These are phyloP conservation scores for Porogramme epimiltina DNA, from an alignment of 1,284 basidiomycete species.

Conservation along the genomic window DNA sequence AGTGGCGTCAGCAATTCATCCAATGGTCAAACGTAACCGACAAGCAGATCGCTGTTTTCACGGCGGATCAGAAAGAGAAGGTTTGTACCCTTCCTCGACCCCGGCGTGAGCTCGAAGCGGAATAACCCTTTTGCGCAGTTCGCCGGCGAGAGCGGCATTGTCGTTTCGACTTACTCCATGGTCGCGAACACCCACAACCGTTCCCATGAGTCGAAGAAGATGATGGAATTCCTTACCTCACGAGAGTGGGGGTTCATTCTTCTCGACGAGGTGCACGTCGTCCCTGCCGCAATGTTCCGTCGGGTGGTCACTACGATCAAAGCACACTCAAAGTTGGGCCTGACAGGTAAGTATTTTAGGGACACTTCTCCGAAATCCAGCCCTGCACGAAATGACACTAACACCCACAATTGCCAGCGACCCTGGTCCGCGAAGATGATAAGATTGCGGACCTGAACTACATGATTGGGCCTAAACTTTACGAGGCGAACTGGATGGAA, in stretches of 20 bases:
- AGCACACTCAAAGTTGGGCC: conserved; percentile 94
- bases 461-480: conserved; percentile 98
- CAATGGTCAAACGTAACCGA: conserved; percentile 97
- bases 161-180: conserved; percentile 98
- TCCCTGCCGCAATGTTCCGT: conserved; percentile 96
- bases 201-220: conserved; percentile 95
- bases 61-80: conserved; percentile 95
- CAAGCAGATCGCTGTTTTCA: conserved; percentile 93
- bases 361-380: no score
- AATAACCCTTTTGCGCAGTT: conserved; percentile 55
- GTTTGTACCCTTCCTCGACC: conserved; percentile 40
- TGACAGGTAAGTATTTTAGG: conserved; percentile 71
- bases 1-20: conserved; percentile 97
- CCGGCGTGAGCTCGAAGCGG: neutral
- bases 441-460: conserved; percentile 99
- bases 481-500: conserved; percentile 99
- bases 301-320: conserved; percentile 96
- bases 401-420: conserved; percentile 58
- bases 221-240: conserved; percentile 97
- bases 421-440: conserved; percentile 98
- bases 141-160: conserved; percentile 91
- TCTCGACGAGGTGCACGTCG: conserved; percentile 96
- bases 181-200: conserved; percentile 96
- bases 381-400: neutral
- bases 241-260: conserved; percentile 96